Conservation (phyloP, 441 rosid genomes). For the Lepidium campestre region DNA sequence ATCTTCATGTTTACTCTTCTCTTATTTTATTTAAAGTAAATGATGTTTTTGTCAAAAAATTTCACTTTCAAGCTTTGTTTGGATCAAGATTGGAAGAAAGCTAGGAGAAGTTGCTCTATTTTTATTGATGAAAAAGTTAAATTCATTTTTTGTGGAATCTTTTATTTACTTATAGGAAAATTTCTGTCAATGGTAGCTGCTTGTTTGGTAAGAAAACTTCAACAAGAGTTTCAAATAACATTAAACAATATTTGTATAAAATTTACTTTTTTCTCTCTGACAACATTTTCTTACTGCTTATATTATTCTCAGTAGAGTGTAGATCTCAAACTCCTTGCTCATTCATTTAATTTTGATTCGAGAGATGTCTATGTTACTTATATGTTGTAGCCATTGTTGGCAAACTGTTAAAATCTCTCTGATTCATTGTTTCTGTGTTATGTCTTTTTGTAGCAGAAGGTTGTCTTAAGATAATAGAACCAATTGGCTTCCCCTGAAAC, state of each 20-base stretch:
- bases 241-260: background rate
- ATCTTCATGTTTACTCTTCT: slow-evolving; percentile 28
- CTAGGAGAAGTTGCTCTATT: background rate
- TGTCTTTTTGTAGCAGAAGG: background rate
- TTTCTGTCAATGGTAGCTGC: slow-evolving; percentile 23
- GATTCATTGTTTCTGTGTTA: background rate
- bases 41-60: background rate
- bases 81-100: slow-evolving; percentile 20
- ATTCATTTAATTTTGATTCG: background rate
- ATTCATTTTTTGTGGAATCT: background rate
- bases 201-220: slow-evolving; percentile 29
- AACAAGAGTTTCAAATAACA: slow-evolving; percentile 11
- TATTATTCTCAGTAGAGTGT: slow-evolving; percentile 11
- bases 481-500: slow-evolving; percentile 2
- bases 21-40: background rate
- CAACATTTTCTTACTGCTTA: background rate
- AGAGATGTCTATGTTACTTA: background rate
- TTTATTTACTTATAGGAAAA: background rate
- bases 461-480: slow-evolving; percentile 1
- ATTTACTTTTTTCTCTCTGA: background rate
- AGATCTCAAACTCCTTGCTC: slow-evolving; percentile 19
- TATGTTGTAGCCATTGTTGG: slow-evolving; percentile 1
- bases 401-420: slow-evolving; percentile 18
- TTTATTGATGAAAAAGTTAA: background rate
- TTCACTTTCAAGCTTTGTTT: slow-evolving; percentile 10